Conservation (phyloP, 2,329 filamentous ascomycete genomes). For the Calonectria montana region DNA sequence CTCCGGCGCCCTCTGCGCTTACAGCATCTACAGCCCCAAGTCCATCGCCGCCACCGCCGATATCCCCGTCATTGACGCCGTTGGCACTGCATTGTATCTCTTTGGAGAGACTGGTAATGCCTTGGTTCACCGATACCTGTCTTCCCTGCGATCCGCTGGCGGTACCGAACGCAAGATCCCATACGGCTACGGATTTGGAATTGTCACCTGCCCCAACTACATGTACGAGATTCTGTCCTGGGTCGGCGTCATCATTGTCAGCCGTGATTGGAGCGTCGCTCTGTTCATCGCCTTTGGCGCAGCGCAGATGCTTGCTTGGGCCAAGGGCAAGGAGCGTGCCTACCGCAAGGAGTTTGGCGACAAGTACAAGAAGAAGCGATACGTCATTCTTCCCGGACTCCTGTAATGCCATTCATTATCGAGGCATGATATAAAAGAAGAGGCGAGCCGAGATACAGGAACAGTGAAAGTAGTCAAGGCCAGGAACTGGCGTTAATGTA, state of each 20-base stretch:
- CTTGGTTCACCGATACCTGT: slow-evolving; percentile 82
- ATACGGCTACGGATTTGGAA: slow-evolving; percentile 81
- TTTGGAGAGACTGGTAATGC: slow-evolving; percentile 86
- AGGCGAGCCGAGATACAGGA: neutral
- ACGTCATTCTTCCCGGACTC: slow-evolving; percentile 82
- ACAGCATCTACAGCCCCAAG: slow-evolving; percentile 84
- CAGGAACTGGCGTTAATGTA: neutral
- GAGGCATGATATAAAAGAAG: neutral
- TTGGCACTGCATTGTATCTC: slow-evolving; percentile 77
- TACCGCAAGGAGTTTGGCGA: slow-evolving; percentile 93
- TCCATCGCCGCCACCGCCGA: slow-evolving; percentile 71
- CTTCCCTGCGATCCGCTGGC: slow-evolving; percentile 79
- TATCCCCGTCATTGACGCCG: slow-evolving; percentile 66
- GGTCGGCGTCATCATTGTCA: slow-evolving; percentile 84
- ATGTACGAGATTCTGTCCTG: slow-evolving; percentile 92
- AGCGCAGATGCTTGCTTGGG: slow-evolving; percentile 88
- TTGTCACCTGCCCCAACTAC: slow-evolving; percentile 98
- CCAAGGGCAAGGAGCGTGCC: slow-evolving; percentile 88
- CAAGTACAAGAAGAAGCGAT: slow-evolving; percentile 95
- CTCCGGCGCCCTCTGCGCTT: slow-evolving; percentile 83
- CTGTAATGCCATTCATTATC: slow-evolving; percentile 59
- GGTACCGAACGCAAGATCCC: slow-evolving; percentile 92
- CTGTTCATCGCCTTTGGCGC: slow-evolving; percentile 81
- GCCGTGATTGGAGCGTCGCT: slow-evolving; percentile 80
- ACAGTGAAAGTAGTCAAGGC: neutral